Conservation (phyloP, 768 basidiomycete genomes). For the Hygrocybe punicea region DNA sequence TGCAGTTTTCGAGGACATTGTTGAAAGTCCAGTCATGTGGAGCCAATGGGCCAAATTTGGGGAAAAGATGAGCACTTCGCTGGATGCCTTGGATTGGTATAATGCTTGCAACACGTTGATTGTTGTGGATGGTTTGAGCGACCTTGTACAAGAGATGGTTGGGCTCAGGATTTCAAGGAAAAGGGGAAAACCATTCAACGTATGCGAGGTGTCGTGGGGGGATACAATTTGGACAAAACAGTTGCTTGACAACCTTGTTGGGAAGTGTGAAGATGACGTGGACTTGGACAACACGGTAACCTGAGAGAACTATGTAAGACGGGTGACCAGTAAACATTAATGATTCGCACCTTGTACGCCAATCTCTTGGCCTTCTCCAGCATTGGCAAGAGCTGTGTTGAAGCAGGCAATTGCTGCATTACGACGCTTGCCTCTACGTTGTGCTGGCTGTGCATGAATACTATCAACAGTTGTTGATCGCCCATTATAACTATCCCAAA, state of each 20-base stretch:
- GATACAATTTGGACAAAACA: neutral
- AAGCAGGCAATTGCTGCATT: conserved; percentile 25
- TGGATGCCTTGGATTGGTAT: conserved; percentile 23
- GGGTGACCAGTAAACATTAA: too few species aligned
- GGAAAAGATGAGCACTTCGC: conserved; percentile 31
- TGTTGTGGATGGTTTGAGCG: neutral
- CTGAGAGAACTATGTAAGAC: conserved; percentile 12
- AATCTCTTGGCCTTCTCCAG: neutral
- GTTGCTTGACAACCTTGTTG: neutral
- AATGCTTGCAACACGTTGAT: conserved; percentile 17
- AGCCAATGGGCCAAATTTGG: conserved; percentile 27
- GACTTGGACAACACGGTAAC: conserved; percentile 24
- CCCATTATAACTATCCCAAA: conserved; percentile 16
- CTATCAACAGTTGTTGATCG: conserved; percentile 18
- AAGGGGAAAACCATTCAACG: conserved; percentile 27
- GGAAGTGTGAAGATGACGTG: conserved; percentile 24
- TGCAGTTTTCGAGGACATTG: conserved; percentile 30
- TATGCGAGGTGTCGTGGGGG: conserved; percentile 24
- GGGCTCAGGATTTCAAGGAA: conserved; percentile 10
- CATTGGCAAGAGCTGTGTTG: conserved; percentile 34
- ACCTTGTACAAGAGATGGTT: conserved; percentile 29
- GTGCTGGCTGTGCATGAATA: conserved; percentile 27
- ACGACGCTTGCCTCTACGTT: conserved; percentile 9
- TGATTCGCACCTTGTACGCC: too few species aligned
- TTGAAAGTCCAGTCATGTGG: conserved; percentile 31